Percentiles rank a stretch among this genome's conserved stretches.
Evolutionary conservation across 192 early-diverging fungal species (phyloP).

Genomic region (Coemansia sp.): DNA sequence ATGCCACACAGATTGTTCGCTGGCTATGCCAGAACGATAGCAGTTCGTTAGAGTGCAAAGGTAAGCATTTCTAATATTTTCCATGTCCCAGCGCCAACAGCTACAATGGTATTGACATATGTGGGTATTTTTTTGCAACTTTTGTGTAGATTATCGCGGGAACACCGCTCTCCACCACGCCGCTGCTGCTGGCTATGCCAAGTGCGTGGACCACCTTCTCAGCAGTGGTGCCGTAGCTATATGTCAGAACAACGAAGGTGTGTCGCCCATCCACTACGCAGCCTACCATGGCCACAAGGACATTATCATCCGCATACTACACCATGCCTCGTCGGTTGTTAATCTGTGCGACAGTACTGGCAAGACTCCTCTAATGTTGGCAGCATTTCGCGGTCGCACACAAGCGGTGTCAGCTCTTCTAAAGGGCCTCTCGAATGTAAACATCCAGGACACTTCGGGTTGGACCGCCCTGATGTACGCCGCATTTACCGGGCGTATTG

Average conservation of each 20-base stretch:
- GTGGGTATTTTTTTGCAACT: not conserved
- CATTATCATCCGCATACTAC: slow-evolving; percentile 7
- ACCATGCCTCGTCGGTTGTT: not conserved
- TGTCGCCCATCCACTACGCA: slow-evolving; percentile 37
- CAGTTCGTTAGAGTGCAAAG: slow-evolving; percentile 27
- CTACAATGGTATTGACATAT: not conserved
- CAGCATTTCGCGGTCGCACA: slow-evolving; percentile 47
- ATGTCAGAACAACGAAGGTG: slow-evolving; percentile 36
- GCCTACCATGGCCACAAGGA: slow-evolving; percentile 42
- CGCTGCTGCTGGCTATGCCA: slow-evolving; percentile 15
- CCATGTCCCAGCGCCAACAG: too few relatives aligned
- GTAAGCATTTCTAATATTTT: not conserved
- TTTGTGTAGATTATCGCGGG: slow-evolving; percentile 29
- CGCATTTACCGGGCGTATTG: slow-evolving; percentile 46
- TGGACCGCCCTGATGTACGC: slow-evolving; percentile 54
- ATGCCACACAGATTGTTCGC: slow-evolving; percentile 21
- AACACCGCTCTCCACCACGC: slow-evolving; percentile 48
- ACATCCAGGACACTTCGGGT: slow-evolving; percentile 34
- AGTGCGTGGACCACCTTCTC: slow-evolving; percentile 23
- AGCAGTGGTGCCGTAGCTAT: not conserved
- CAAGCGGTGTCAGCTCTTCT: slow-evolving; percentile 26
- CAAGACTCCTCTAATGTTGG: slow-evolving; percentile 49
- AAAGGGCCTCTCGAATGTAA: slow-evolving; percentile 13
- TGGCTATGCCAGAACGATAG: slow-evolving; percentile 39
- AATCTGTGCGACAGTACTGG: slow-evolving; percentile 27